Conservation (phyloP, 345 rosid species). For the Gossypium ekmanianum region DNA sequence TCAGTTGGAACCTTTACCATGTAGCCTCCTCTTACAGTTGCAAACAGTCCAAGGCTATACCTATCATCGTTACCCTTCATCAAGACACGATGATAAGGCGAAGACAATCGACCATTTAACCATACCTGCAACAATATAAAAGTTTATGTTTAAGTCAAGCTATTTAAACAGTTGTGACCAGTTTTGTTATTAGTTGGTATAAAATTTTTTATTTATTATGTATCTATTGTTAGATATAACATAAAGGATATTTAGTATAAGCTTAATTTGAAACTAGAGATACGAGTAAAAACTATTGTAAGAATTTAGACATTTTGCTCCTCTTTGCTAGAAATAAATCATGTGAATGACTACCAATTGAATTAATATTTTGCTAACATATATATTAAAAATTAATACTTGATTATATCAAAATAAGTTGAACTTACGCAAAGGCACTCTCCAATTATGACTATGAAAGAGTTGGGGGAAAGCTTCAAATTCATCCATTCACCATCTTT, state of each 20-base stretch:
- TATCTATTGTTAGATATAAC: too few relatives aligned
- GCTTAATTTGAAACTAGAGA: too few relatives aligned
- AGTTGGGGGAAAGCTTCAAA: constrained; percentile 11
- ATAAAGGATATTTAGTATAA: too few relatives aligned
- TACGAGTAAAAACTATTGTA: too few relatives aligned
- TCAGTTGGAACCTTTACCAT: constrained; percentile 17
- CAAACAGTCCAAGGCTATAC: neutral
- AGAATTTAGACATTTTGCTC: too few relatives aligned
- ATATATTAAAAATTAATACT: too few relatives aligned
- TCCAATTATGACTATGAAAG: constrained; percentile 15
- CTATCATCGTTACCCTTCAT: constrained; percentile 15
- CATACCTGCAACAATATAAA: constrained; percentile 2
- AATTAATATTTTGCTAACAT: too few relatives aligned
- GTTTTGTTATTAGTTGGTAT: too few relatives aligned
- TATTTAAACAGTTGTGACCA: too few relatives aligned
- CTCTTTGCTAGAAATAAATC: too few relatives aligned
- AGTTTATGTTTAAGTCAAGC: neutral
- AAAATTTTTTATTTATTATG: too few relatives aligned
- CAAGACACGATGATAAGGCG: constrained; percentile 17
- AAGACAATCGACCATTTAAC: constrained; percentile 8
- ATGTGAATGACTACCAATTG: too few relatives aligned
- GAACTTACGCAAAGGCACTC: constrained; percentile 33
- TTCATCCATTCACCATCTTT: constrained; percentile 24
- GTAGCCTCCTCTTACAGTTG: neutral
- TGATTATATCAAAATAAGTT: neutral